phyloP scores from a whole-genome alignment of 2,329 filamentous ascomycete species.

The Trichoderma hamatum region DNA sequence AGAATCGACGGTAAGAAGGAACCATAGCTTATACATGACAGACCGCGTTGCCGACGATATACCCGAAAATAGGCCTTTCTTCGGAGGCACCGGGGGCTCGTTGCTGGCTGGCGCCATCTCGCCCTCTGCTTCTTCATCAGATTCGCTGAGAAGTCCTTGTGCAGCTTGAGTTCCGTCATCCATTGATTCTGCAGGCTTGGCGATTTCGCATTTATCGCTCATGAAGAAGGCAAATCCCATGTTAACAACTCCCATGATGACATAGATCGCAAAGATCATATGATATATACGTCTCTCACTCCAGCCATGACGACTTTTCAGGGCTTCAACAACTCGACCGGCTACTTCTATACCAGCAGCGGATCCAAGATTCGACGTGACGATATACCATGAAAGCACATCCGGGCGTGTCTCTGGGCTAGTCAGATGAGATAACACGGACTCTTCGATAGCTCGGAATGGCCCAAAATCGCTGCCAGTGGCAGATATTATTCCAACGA shows the following conservation, averaged over 20 bases:
- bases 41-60: slow-evolving; percentile 61
- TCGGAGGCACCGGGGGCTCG: neutral
- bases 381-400: slow-evolving; percentile 69
- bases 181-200: neutral
- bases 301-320: slow-evolving; percentile 53
- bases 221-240: slow-evolving; percentile 50
- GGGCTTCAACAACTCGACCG: slow-evolving; percentile 53
- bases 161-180: slow-evolving; percentile 17
- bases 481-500: slow-evolving; percentile 64
- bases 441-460: slow-evolving; percentile 69
- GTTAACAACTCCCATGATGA: slow-evolving; percentile 57
- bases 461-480: slow-evolving; percentile 69
- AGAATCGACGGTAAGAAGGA: slow-evolving; percentile 65
- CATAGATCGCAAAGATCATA: slow-evolving; percentile 60
- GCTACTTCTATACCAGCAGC: slow-evolving; percentile 56
- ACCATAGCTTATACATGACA: slow-evolving; percentile 67
- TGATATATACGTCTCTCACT: slow-evolving; percentile 57
- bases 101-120: slow-evolving; percentile 4
- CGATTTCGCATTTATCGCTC: slow-evolving; percentile 55
- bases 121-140: slow-evolving; percentile 31
- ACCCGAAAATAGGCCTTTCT: slow-evolving; percentile 46
- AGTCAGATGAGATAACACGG: slow-evolving; percentile 63
- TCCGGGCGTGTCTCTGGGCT: slow-evolving; percentile 57
- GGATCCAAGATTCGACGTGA: slow-evolving; percentile 57
- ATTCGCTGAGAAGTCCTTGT: slow-evolving; percentile 33